phyloP scores from a whole-genome alignment of 2,329 filamentous ascomycete genomes.

The Hirsutella thompsonii region DNA sequence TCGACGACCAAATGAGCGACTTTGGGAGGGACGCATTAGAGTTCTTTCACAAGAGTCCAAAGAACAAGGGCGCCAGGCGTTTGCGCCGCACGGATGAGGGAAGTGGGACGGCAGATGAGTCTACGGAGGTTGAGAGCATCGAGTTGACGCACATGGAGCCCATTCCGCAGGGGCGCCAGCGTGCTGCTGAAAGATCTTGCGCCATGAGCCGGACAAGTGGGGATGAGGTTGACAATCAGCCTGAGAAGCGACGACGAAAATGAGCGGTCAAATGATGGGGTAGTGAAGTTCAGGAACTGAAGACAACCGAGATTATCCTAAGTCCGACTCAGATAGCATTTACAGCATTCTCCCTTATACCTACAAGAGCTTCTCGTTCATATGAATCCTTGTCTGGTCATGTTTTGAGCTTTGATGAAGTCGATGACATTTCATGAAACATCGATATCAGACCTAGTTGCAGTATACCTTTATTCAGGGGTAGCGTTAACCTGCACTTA shows the following conservation, averaged over 20 bases:
- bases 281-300: background rate
- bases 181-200: conserved; percentile 19
- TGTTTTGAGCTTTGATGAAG: too few species aligned
- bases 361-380: too few species aligned
- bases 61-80: conserved; percentile 10
- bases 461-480: too few species aligned
- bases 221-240: conserved; percentile 14
- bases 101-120: conserved; percentile 13
- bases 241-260: background rate
- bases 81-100: conserved; percentile 15
- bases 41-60: conserved; percentile 14
- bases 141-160: conserved; percentile 7
- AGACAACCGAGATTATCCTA: conserved; percentile 3
- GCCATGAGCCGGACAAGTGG: conserved; percentile 23
- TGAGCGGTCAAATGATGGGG: too few species aligned
- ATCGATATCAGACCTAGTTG: too few species aligned
- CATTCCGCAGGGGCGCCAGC: conserved; percentile 6
- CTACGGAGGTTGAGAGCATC: conserved; percentile 17
- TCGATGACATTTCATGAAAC: too few species aligned
- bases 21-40: conserved; percentile 20
- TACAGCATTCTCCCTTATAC: conserved; percentile 6
- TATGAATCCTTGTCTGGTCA: too few species aligned
- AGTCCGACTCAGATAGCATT: conserved; percentile 11
- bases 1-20: conserved; percentile 23
- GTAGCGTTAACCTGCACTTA: too few species aligned